A percentile compares a stretch with the other conserved stretches of the same genome.
These are phyloP conservation scores for Ophiostoma triangulosporum DNA, from an alignment of 2,329 filamentous ascomycete species.

Conservation along the genomic window DNA sequence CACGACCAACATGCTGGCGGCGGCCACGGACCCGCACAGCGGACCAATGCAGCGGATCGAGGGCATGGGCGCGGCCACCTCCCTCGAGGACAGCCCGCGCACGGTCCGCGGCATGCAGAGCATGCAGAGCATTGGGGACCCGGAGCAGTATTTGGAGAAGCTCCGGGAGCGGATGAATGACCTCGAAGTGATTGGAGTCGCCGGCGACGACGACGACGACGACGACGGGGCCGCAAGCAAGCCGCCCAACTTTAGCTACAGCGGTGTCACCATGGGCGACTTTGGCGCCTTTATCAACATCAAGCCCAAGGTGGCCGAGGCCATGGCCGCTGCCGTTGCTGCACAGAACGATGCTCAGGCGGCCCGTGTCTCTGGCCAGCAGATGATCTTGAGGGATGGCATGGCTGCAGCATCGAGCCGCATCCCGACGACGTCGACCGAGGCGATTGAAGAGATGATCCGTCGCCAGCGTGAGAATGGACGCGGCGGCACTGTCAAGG, in stretches of 20 bases:
- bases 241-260: slow-evolving; percentile 9
- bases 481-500: not conserved
- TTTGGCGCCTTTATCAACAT: slow-evolving; percentile 13
- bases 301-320: slow-evolving; percentile 7
- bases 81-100: not conserved
- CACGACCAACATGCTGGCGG: slow-evolving; percentile 22
- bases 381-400: not conserved
- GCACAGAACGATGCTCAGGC: not conserved
- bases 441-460: not conserved
- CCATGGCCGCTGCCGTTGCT: not conserved
- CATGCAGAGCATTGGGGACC: no score
- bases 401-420: not conserved
- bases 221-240: not conserved
- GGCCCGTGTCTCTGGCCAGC: not conserved
- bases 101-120: not conserved
- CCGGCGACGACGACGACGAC: not conserved
- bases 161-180: not conserved
- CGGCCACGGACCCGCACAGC: not conserved
- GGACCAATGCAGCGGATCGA: not conserved
- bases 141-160: not conserved
- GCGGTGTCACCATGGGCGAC: slow-evolving; percentile 7
- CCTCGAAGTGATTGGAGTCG: no score
- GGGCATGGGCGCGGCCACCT: no score
- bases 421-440: not conserved
- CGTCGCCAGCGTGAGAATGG: not conserved